A percentile compares a stretch with the other conserved stretches of the same genome.
phyloP scores from a whole-genome alignment of 2,329 filamentous ascomycete species.

The Cladorrhinum sp. region DNA sequence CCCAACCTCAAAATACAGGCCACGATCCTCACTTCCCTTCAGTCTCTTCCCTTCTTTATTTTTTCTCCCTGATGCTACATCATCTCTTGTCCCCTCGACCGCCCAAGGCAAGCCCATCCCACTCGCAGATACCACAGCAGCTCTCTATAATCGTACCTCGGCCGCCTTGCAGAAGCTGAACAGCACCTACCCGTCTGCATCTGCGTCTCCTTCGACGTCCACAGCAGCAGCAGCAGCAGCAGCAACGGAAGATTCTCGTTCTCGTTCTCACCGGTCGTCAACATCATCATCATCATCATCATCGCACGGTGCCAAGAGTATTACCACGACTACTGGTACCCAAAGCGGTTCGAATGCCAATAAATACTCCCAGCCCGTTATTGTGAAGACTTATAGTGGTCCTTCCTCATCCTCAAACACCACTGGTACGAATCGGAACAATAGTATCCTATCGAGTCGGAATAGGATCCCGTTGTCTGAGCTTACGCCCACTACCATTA shows the following conservation, averaged over 20 bases:
- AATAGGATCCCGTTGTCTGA: no score
- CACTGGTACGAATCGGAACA: not conserved
- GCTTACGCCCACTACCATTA: no score
- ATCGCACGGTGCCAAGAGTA: conserved; percentile 55
- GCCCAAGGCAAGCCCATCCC: conserved; percentile 55
- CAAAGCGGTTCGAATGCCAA: no score
- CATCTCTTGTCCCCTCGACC: conserved; percentile 52
- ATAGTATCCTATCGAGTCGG: no score
- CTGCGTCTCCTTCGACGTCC: not conserved
- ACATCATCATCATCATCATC: conserved; percentile 22
- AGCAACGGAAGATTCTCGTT: not conserved
- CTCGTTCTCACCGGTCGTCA: no score
- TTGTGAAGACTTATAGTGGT: conserved; percentile 62
- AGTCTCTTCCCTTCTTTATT: conserved; percentile 46
- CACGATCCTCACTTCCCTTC: conserved; percentile 41
- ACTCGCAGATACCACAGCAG: conserved; percentile 54
- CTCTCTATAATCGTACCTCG: conserved; percentile 49
- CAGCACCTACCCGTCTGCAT: conserved; percentile 50
- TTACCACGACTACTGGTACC: conserved; percentile 52
- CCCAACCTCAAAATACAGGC: conserved; percentile 24
- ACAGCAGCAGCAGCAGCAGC: not conserved
- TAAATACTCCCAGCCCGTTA: conserved; percentile 63
- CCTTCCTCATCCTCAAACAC: conserved; percentile 33
- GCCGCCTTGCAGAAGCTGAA: conserved; percentile 57
- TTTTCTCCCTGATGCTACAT: conserved; percentile 47